These are phyloP conservation scores for Sugiyamaella chiloensis DNA, from an alignment of 805 yeast species.

Conservation along the genomic window DNA sequence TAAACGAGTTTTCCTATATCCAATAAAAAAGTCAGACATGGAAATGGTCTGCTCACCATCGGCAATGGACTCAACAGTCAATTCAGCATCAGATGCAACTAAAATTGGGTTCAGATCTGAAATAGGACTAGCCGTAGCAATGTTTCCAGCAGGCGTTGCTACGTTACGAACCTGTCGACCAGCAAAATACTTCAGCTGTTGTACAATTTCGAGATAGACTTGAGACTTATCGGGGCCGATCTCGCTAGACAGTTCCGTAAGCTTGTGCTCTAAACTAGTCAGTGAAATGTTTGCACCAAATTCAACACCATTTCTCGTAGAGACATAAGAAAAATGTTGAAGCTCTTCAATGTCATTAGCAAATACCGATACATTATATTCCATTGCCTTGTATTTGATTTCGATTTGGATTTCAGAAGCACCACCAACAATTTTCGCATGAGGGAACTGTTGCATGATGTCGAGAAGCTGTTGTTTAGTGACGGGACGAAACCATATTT, in stretches of 20 bases:
- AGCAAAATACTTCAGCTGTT: slow-evolving; percentile 46
- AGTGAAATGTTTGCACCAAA: slow-evolving; percentile 45
- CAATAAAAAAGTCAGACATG: slow-evolving; percentile 44
- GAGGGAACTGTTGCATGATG: slow-evolving; percentile 36
- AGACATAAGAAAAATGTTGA: slow-evolving; percentile 34
- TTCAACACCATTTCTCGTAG: slow-evolving; percentile 38
- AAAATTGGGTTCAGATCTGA: slow-evolving; percentile 48
- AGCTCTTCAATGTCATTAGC: slow-evolving; percentile 45
- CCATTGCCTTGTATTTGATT: slow-evolving; percentile 42
- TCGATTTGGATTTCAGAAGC: slow-evolving; percentile 50
- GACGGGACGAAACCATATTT: slow-evolving; percentile 46
- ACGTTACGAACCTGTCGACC: slow-evolving; percentile 50
- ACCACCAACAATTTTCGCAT: slow-evolving; percentile 43
- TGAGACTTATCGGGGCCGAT: slow-evolving; percentile 32
- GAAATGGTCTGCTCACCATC: slow-evolving; percentile 31
- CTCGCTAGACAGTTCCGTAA: slow-evolving; percentile 31
- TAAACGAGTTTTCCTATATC: slow-evolving; percentile 42
- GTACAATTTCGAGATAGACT: slow-evolving; percentile 37
- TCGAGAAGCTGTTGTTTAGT: slow-evolving; percentile 39
- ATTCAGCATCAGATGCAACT: slow-evolving; percentile 41
- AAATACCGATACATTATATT: slow-evolving; percentile 40
- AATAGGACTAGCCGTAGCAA: slow-evolving; percentile 50
- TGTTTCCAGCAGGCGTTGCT: slow-evolving; percentile 49
- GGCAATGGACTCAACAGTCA: slow-evolving; percentile 37
- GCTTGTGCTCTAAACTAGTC: slow-evolving; percentile 38